Conservation (phyloP, 768 basidiomycete genomes). For the Leccinum longicurvipes region DNA sequence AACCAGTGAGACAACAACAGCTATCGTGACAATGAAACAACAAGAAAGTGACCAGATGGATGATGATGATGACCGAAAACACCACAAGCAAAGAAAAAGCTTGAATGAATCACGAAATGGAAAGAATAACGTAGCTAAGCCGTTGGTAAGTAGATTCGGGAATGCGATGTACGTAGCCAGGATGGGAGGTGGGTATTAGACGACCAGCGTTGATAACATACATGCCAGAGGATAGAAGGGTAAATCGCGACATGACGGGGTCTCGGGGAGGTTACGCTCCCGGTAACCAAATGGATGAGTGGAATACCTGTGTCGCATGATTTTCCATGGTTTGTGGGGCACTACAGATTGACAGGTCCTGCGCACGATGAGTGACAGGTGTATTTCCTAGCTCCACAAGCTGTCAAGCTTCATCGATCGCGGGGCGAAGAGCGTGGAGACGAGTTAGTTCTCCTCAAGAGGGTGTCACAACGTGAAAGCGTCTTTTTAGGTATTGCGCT, state of each 20-base stretch:
- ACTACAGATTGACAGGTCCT: neutral
- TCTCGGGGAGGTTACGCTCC: neutral
- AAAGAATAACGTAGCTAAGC: slow-evolving; percentile 6
- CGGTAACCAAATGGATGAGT: neutral
- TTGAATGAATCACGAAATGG: neutral
- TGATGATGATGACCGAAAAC: slow-evolving; percentile 4
- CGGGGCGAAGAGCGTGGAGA: slow-evolving; percentile 24
- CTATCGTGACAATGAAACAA: slow-evolving; percentile 5
- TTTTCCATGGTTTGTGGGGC: neutral
- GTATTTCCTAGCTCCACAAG: neutral
- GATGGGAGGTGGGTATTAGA: slow-evolving; percentile 24
- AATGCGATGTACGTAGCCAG: slow-evolving; percentile 12
- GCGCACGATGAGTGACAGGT: neutral
- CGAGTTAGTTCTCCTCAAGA: slow-evolving; percentile 16
- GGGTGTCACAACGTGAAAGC: slow-evolving; percentile 8
- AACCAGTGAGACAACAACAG: slow-evolving; percentile 4
- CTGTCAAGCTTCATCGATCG: slow-evolving; percentile 17
- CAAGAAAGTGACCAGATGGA: slow-evolving; percentile 4
- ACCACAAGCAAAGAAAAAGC: neutral
- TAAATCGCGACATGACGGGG: neutral
- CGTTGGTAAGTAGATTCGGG: slow-evolving; percentile 11
- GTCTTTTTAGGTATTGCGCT: slow-evolving; percentile 9
- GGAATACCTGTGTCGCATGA: neutral
- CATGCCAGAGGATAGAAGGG: neutral
- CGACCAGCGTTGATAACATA: slow-evolving; percentile 26